Conservation (phyloP, 2,329 filamentous ascomycete species). For the Teratosphaeria gauchensis region DNA sequence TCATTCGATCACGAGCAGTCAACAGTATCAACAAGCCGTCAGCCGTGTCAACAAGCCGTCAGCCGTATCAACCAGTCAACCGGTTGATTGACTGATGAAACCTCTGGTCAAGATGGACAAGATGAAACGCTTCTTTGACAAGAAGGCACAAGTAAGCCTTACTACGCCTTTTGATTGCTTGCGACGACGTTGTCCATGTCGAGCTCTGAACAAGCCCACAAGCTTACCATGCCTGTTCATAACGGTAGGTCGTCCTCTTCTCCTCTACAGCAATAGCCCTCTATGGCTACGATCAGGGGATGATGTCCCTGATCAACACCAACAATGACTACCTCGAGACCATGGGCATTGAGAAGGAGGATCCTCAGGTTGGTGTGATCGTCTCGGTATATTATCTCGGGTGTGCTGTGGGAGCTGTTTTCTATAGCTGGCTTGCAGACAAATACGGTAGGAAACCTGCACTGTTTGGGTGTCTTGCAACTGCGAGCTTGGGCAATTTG, state of each 20-base stretch:
- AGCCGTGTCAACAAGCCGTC: no score
- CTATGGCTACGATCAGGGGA: conserved; percentile 38
- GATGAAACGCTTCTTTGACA: conserved; percentile 18
- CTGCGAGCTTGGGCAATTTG: conserved; percentile 46
- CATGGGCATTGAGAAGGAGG: conserved; percentile 45
- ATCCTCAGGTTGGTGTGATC: conserved; percentile 48
- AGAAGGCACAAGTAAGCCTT: conserved; percentile 18
- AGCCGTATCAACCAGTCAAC: no score
- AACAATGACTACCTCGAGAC: conserved; percentile 47
- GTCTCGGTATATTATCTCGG: conserved; percentile 55
- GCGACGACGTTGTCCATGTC: background rate
- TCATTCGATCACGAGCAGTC: no score
- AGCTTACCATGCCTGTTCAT: conserved; percentile 3
- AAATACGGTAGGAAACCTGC: conserved; percentile 44
- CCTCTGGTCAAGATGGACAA: conserved; percentile 12
- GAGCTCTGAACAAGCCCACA: background rate
- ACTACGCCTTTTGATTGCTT: background rate
- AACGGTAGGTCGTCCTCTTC: conserved; percentile 42
- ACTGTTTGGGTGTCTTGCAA: conserved; percentile 47
- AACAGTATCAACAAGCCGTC: no score
- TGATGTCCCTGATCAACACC: conserved; percentile 48
- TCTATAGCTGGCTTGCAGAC: conserved; percentile 49
- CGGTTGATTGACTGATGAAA: no score
- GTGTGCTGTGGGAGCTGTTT: conserved; percentile 47
- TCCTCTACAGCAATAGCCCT: conserved; percentile 45